Evolutionary conservation across 257 asterid genomes (phyloP), one percentile per base, ranked within the genome.

Genomic region (Capsicum rhomboideum): DNA sequence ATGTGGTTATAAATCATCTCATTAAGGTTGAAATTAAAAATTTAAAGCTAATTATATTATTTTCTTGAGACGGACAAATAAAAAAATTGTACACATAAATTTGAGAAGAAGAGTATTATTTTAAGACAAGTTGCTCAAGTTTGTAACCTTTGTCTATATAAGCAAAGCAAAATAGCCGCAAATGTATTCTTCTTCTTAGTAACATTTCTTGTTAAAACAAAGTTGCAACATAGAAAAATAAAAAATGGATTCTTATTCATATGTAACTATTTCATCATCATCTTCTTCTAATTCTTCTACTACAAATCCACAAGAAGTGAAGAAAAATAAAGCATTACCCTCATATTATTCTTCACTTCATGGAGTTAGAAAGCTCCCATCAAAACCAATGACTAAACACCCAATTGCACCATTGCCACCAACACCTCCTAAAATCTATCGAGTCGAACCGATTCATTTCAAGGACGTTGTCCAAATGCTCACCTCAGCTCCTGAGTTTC

Each of bases 361-460:
- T 79, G 86, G 92, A 78, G 89, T 93, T 74, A 92, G 91, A 18
- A 88, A 52, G 50, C 42, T 42, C 29, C 93, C 91, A 66, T 17
- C 40, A 79, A 87, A 84, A 52, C 68, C 83, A 13, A 85, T 86
- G 58, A 78, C 46, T 81, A 95, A 95, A 82, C 90, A 89, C 29
- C 90, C 94, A 10, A 90, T 95, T 1, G 95, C 98, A 0, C 98
- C 98, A 2, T 59, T 92, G 86, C 97, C 95, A 28, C 93, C 93
- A 11, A 89, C 89, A 9, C 94, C 87, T 21, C 97, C 98, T 0
- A 95, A 89, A 56, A 82, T 95, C 55, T 95, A 93, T 92, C 86
- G 85, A 85, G 97, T 93, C 44, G 90, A 91, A 9, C 90, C 91
- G 5, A 12, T 52, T 10, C 74, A 91, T 29, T 95, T 95, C 84